Evolutionary conservation across 2,329 filamentous ascomycete genomes (phyloP).

Genomic region (Trichoderma polysporum): DNA sequence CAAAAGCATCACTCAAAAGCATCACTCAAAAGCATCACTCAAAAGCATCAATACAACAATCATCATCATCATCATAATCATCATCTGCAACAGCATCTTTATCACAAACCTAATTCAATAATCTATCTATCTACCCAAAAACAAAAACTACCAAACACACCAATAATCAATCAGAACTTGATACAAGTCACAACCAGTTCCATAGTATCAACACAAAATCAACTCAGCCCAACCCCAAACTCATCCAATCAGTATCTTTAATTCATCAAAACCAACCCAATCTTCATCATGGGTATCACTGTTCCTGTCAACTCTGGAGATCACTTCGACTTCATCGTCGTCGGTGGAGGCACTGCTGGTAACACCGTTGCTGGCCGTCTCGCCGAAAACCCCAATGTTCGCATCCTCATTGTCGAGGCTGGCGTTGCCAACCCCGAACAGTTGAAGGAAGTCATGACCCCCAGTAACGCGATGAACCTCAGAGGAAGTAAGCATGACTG

Average conservation of each 20-base stretch:
- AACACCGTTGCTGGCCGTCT: conserved; percentile 39
- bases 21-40: not conserved
- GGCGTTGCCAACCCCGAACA: conserved; percentile 49
- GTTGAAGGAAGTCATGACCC: conserved; percentile 53
- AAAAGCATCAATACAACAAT: not conserved
- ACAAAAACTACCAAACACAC: not conserved
- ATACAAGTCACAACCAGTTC: not conserved
- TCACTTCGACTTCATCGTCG: conserved; percentile 35
- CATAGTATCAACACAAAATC: not conserved
- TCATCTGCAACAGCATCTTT: too few species aligned
- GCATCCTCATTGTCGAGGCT: conserved; percentile 49
- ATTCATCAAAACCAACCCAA: conserved; percentile 23
- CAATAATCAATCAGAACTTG: not conserved
- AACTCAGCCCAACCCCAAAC: not conserved
- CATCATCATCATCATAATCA: not conserved
- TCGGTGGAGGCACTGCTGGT: conserved; percentile 39
- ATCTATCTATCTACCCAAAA: not conserved
- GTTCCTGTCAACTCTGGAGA: conserved; percentile 15
- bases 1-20: conserved; percentile 27
- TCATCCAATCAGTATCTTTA: not conserved
- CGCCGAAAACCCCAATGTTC: conserved; percentile 39
- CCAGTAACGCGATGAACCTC: conserved; percentile 52
- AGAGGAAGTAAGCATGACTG: conserved; percentile 58
- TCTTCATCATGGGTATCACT: conserved; percentile 20
- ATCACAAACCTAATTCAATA: not conserved